Percentiles rank a stretch among this genome's conserved stretches.
Conservation (phyloP, 2,329 filamentous ascomycete species). For the Aspergillus clavatus region DNA sequence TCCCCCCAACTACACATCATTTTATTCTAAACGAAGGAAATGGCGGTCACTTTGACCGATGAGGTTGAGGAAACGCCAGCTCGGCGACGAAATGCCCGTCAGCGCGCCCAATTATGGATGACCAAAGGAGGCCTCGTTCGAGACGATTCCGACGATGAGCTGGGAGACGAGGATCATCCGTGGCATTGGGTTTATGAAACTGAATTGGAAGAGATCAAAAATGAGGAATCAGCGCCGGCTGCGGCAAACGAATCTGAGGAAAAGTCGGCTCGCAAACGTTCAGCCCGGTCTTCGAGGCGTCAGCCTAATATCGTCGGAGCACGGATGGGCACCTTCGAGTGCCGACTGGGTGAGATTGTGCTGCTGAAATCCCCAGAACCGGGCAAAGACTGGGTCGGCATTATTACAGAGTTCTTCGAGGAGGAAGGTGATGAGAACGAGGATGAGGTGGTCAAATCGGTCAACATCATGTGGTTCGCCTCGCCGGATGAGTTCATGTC, state of each 20-base stretch:
- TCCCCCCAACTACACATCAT: background rate
- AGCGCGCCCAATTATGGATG: slow-evolving; percentile 47
- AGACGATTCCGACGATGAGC: slow-evolving; percentile 85
- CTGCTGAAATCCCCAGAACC: slow-evolving; percentile 81
- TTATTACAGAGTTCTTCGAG: slow-evolving; percentile 77
- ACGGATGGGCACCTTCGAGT: slow-evolving; percentile 74
- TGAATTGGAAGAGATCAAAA: slow-evolving; percentile 20
- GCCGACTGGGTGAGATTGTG: slow-evolving; percentile 74
- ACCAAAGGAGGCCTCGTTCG: slow-evolving; percentile 59
- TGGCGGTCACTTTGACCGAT: slow-evolving; percentile 15
- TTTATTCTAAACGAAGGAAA: slow-evolving; percentile 7
- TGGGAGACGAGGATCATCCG: slow-evolving; percentile 64
- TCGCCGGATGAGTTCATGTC: slow-evolving; percentile 84
- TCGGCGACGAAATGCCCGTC: slow-evolving; percentile 23
- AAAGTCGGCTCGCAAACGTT: slow-evolving; percentile 26
- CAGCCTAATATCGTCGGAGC: slow-evolving; percentile 67
- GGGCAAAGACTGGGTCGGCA: slow-evolving; percentile 86
- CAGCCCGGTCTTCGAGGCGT: slow-evolving; percentile 26
- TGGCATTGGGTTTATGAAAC: slow-evolving; percentile 74
- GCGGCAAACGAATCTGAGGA: slow-evolving; percentile 16
- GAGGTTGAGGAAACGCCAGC: slow-evolving; percentile 13
- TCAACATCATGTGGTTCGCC: slow-evolving; percentile 88
- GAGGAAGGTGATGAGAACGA: slow-evolving; percentile 64
- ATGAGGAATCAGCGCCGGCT: slow-evolving; percentile 11
- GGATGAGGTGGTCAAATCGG: slow-evolving; percentile 56